A percentile compares a stretch with the other conserved stretches of the same genome.
phyloP scores from a whole-genome alignment of 495 filamentous ascomycete species.

The Neurospora intermedia region DNA sequence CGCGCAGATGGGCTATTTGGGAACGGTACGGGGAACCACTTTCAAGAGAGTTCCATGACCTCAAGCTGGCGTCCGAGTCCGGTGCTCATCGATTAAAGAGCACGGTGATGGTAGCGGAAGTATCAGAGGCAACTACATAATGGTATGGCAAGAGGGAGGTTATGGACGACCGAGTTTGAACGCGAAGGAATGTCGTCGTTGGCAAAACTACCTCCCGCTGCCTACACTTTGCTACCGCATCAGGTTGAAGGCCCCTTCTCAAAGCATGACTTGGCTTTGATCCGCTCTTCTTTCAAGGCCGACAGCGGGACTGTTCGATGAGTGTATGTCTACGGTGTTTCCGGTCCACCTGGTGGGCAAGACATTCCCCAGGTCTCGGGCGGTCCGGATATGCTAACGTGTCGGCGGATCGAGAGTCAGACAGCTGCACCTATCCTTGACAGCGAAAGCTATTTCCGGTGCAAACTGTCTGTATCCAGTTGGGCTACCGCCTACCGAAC shows the following conservation, averaged over 20 bases:
- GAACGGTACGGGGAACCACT: not conserved
- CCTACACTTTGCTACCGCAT: not conserved
- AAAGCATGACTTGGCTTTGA: not conserved
- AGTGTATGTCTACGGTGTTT: not conserved
- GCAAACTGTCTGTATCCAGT: not conserved
- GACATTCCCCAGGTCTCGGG: not conserved
- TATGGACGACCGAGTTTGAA: not conserved
- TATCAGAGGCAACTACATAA: not conserved
- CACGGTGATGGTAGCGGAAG: not conserved
- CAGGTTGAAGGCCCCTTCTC: not conserved
- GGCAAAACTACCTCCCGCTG: not conserved
- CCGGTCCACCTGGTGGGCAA: not conserved
- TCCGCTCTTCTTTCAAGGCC: not conserved
- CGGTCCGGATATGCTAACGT: not conserved
- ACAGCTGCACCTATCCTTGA: not conserved
- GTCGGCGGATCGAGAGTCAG: not conserved
- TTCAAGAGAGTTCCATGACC: not conserved
- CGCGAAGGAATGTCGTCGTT: not conserved
- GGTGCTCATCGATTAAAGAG: not conserved
- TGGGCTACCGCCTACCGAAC: not conserved
- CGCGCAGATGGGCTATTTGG: not conserved
- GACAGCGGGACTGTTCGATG: not conserved
- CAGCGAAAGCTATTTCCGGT: not conserved
- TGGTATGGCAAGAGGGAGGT: not conserved
- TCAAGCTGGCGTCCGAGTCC: not conserved